phyloP scores from a whole-genome alignment of 768 basidiomycete genomes.

The Jaapia argillacea region DNA sequence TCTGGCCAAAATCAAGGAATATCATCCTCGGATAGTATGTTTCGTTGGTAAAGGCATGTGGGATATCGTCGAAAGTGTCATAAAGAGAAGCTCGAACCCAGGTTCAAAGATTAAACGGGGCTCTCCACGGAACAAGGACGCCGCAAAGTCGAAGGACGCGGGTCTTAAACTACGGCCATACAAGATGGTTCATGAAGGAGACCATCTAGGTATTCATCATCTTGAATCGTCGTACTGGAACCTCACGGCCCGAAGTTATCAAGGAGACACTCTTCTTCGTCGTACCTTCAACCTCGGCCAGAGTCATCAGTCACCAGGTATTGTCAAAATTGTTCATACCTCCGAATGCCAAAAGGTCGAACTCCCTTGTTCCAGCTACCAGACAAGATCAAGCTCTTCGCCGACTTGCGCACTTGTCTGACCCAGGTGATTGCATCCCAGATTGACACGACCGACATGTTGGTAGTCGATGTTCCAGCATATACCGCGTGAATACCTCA shows the following conservation, averaged over 20 bases:
- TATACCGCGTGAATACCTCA: too few relatives aligned
- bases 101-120: not conserved
- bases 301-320: conserved; percentile 66
- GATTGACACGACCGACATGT: conserved; percentile 8
- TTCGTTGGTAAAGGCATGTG: conserved; percentile 74
- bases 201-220: not conserved
- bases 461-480: too few relatives aligned
- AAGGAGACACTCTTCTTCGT: conserved; percentile 66
- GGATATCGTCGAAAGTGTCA: conserved; percentile 19
- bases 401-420: conserved; percentile 20
- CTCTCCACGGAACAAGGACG: conserved; percentile 4
- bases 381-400: conserved; percentile 35
- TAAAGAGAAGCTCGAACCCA: not conserved
- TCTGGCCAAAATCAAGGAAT: conserved; percentile 44
- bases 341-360: not conserved
- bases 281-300: conserved; percentile 68
- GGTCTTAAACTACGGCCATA: conserved; percentile 36
- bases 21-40: conserved; percentile 59
- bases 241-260: not conserved
- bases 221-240: not conserved
- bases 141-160: conserved; percentile 9
- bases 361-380: conserved; percentile 23
- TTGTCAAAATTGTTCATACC: conserved; percentile 8
- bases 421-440: conserved; percentile 16
- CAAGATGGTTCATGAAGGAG: conserved; percentile 31